Evolutionary conservation across 352 stramenopile species (phyloP), one percentile per base, ranked within the genome.

Genomic region (Globisporangium nodosum): DNA sequence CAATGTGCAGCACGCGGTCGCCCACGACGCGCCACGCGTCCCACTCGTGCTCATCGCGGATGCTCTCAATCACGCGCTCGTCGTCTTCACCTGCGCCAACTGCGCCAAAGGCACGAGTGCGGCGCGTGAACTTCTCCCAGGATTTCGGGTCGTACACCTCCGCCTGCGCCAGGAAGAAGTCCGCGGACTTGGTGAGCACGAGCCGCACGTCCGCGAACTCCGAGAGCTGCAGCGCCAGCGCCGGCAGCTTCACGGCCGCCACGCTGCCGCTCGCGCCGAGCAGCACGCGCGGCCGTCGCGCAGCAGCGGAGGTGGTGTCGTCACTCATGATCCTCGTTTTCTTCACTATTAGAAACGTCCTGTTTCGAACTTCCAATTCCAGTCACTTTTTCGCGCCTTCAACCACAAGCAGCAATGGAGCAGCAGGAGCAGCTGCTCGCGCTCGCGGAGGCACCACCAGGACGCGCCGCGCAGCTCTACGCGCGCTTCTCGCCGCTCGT

Each of bases 1-100:
- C 81, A 64, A 97, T 96, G 71, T 97, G 89, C 3, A 91, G 64
- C 35, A 97, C 85, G 7, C 64, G 73, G 54, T 97, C 87, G 3
- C 88, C 83, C 1, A 93, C 76, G 9, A 87, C 69, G 39, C 81
- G 77, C 85, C 90, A 97, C 27, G 63, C 60, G 20, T 61, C 51
- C 89, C 89, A 97, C 64, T 97, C 89, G 58, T 96, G 77, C 31
- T 77, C 76, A 31, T 96, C 85, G 6, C 67, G 74, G 27, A 90
- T 49, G 16, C 95, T 63, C 49, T 65, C 49, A 21, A 96, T 73
- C 3, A 39, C 12, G 3, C 37, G 12, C 0, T 31, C 5, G 24
- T 15, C 6, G 7, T 8, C 24, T 2, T 40, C 24, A 45, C 18
- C 11, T 56, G 16, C 16, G 5, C 16, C 24, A 35, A 3, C 9